Evolutionary conservation across 345 rosid genomes (phyloP), one percentile per base, ranked within the genome.

Genomic region (Corchorus olitorius): DNA sequence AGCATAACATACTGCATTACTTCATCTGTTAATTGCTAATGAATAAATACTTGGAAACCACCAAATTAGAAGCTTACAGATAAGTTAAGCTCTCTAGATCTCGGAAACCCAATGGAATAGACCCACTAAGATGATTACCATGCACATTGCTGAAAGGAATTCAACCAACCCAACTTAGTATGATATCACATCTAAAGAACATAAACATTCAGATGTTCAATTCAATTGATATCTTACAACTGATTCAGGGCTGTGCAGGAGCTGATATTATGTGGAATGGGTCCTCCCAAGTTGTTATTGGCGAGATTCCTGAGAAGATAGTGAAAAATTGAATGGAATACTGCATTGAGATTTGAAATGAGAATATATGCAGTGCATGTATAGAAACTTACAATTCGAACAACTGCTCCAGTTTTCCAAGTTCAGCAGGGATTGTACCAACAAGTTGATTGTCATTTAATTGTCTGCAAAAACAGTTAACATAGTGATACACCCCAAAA

Each of bases 371-470:
- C 15, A 63, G 4, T 8, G 55, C 2, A 62, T 0, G 27, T 27
- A 46, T 1, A 35, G 37, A 63, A 17, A 73, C 98, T 80, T 77
- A 96, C 99, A 96, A 83, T 80, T 97, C 99, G 85, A 97, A 97
- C 81, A 97, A 82, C 77, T 91, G 93, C 9, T 87, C 99, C 37
- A 97, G 85, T 85, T 88, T 94, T 53, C 98, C 98, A 66, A 97
- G 97, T 85, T 97, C 99, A 15, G 94, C 86, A 43, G 99, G 99
- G 72, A 96, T 94, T 48, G 67, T 76, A 77, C 97, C 99, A 53
- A 81, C 83, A 1, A 96, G 86, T 52, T 87, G 66, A 73, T 96
- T 96, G 60, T 87, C 89, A 50, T 92, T 94, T 77, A 96, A 79
- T 79, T 96, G 98, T 87, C 99, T 97, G 79, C 61, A 73, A 66